Evolutionary conservation across 768 basidiomycete genomes (phyloP), one percentile per base, ranked within the genome.

Genomic region (Boletus vermiculosoides): DNA sequence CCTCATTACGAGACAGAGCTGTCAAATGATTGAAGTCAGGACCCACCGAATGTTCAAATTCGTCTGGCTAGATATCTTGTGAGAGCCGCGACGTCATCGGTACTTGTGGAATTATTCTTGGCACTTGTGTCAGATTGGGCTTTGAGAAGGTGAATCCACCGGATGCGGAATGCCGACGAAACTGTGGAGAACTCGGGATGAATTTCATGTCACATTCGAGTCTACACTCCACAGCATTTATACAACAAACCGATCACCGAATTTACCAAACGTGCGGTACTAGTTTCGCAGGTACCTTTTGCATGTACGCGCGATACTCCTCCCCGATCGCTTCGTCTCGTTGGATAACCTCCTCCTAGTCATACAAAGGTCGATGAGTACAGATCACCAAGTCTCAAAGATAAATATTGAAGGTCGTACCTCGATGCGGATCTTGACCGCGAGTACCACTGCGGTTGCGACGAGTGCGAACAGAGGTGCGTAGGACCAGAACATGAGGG

Each of bases 61-160:
- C n/a, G n/a, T n/a, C n/a, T n/a, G n/a, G n/a, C n/a, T n/a, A n/a
- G n/a, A n/a, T n/a, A n/a, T n/a, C n/a, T n/a, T n/a, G n/a, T n/a
- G n/a, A n/a, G n/a, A n/a, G n/a, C n/a, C n/a, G n/a, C n/a, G n/a
- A n/a, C n/a, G n/a, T n/a, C n/a, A n/a, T n/a, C n/a, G n/a, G n/a
- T n/a, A n/a, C n/a, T n/a, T n/a, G n/a, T n/a, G n/a, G n/a, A n/a
- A n/a, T n/a, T n/a, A n/a, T n/a, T n/a, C n/a, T n/a, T n/a, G n/a
- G n/a, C n/a, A n/a, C n/a, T n/a, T n/a, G 86, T 2, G 83, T 77
- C 2, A 90, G 75, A 37, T 79, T 80, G 30, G 82, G 80, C 62
- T 81, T 80, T 0, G 73, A 66, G 49, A 68, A 68, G 16, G 73
- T 57, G 16, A 75, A 63, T 40, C 74, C 70, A 45, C 73, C 63